A percentile compares a stretch with the other conserved stretches of the same genome.
phyloP scores from a whole-genome alignment of 1,139 yeast genomes.

The Pichia terricola region DNA sequence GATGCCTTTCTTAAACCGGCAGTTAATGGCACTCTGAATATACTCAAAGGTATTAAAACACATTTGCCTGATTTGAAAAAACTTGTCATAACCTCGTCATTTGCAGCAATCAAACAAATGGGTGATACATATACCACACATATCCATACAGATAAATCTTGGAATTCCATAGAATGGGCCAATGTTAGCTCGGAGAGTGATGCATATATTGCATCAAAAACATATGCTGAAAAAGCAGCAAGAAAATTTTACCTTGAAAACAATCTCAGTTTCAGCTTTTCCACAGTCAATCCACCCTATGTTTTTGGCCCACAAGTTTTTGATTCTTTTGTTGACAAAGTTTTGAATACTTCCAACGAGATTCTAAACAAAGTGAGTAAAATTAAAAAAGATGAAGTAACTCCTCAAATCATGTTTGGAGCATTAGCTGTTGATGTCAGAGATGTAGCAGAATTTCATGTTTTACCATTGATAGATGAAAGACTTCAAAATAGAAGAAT shows the following conservation, averaged over 20 bases:
- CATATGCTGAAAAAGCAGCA: constrained; percentile 43
- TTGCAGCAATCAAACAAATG: constrained; percentile 32
- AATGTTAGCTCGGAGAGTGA: constrained; percentile 21
- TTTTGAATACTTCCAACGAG: constrained; percentile 31
- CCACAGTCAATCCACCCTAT: constrained; percentile 39
- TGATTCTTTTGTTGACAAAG: constrained; percentile 20
- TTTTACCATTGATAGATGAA: constrained; percentile 29
- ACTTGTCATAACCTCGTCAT: constrained; percentile 49
- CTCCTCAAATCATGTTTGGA: constrained; percentile 13
- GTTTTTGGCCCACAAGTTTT: constrained; percentile 42
- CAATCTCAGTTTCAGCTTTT: constrained; percentile 33
- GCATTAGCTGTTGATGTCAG: constrained; percentile 32
- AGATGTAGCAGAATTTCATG: constrained; percentile 35
- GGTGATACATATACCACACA: constrained; percentile 3
- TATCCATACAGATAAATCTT: constrained; percentile 26
- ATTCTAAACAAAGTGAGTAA: constrained; percentile 24
- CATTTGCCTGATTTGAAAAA: constrained; percentile 39
- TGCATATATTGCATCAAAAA: constrained; percentile 44
- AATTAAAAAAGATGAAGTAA: constrained; percentile 18
- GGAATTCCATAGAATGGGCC: constrained; percentile 35
- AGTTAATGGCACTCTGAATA: constrained; percentile 37
- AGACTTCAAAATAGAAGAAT: constrained; percentile 25
- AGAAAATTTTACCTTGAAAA: constrained; percentile 38
- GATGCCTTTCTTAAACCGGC: constrained; percentile 35
- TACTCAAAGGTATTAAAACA: constrained; percentile 32